Base-by-base conservation (phyloP, 2,329 filamentous ascomycete species). In the Phyllosticta citrichinensis region DNA sequence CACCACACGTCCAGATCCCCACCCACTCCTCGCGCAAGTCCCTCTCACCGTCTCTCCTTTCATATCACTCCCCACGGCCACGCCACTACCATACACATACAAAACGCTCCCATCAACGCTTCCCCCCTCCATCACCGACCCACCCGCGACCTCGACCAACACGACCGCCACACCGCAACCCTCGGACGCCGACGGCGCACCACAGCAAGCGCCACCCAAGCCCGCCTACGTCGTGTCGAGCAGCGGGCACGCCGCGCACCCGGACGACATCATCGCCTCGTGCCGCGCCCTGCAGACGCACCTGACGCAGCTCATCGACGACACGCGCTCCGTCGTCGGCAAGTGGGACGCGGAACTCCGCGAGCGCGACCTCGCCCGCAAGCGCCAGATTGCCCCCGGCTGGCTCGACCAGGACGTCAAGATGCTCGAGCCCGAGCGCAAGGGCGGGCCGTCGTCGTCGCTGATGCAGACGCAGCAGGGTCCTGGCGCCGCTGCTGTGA, bases 51-150 rank as follows among this genome's bases (percentile, higher is more conserved):
- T 97, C 53, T 97, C 93, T 2, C 94, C 94, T 25, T 97, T 97
- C 78, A 85, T 97, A 68, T 88, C 87, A 63, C 87, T 99, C 33
- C 94, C 94, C 11, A 87, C 89, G 30, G 88, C 93, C 25, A 89
- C 92, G 20, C 96, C 92, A 0, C 84, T 99, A 8, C 93, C 94
- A 24, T 97, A 97, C 79, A 96, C 91, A 67, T 97, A 97, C 82
- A 93, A 92, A 72, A 83, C 86, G 11, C 87, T 97, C 70, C 90
- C 93, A 0, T 93, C 91, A 0, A 88, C 91, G 2, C 83, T 97
- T 0, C 93, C 94, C 0, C 85, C 85, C 1, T 88, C 89, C 1
- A 81, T 84, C 35, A 82, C 85, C 8, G 80, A 81, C 62, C 77
- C 62, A 69, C 64, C 65, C 20, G 56, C 57, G 53, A 17, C 68